Base-by-base conservation (phyloP, 2,329 filamentous ascomycete genomes). In the Nothophaeocryptopus gaeumannii region DNA sequence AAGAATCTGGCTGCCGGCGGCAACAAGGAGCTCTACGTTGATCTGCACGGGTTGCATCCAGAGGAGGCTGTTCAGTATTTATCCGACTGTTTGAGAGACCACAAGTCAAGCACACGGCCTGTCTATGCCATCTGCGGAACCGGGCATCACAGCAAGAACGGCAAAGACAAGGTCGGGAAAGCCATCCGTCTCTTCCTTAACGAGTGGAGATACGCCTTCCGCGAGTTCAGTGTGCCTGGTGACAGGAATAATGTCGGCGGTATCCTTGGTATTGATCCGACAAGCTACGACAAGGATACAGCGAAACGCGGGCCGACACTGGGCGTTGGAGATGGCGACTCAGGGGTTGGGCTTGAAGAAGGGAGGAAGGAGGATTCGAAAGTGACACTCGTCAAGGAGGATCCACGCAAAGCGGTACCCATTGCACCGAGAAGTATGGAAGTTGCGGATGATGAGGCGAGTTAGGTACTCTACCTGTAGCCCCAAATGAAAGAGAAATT, bases 81-180 rank as follows among this genome's bases (percentile, higher is more conserved):
- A 3, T 89, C 93, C 69, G 85, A 86, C 56, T 87, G 95, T 34
- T 82, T 99, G 15, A 77, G 91, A 54, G 89, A 95, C 64, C 93
- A 96, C 64, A 80, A 82, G 58, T 83, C 87, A 59, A 79, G 78
- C 32, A 72, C 76, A 5, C 80, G 84, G 15, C 88, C 92, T 2
- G 81, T 99, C 36, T 99, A 97, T 67, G 91, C 91, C 59, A 97
- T 99, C 67, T 96, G 91, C 1, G 93, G 93, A 38, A 97, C 92
- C 1, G 93, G 92, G 3, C 91, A 97, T 65, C 93, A 99, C 72
- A 95, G 89, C 69, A 97, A 97, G 76, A 96, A 96, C 66, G 92
- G 93, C 63, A 97, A 97, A 70, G 93, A 99, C 72, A 99, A 99
- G 73, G 89, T 99, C 32, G 92, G 92, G 66, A 96, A 95, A 72